Conservation (phyloP, 257 asterid genomes). For the Galeopsis tetrahit region DNA sequence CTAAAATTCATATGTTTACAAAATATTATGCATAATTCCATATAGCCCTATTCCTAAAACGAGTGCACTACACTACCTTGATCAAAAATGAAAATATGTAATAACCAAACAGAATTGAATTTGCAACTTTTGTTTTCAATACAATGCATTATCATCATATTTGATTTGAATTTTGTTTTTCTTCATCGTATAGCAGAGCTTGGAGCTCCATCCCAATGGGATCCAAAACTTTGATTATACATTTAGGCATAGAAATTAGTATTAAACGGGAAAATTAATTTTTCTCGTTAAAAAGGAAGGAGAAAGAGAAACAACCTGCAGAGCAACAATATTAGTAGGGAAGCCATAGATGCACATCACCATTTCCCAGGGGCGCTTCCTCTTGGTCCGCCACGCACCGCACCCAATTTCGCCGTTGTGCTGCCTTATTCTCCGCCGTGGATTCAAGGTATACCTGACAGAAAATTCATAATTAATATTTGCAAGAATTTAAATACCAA, state of each 20-base stretch:
- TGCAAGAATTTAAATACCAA: neutral
- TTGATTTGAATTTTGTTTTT: neutral
- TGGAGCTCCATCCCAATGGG: too few species aligned
- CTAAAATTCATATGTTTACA: neutral
- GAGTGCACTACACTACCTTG: neutral
- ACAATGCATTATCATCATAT: neutral
- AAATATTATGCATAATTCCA: neutral
- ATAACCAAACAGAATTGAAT: neutral
- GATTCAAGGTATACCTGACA: slow-evolving; percentile 79
- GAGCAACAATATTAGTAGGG: slow-evolving; percentile 84
- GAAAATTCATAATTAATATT: neutral
- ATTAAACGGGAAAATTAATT: neutral
- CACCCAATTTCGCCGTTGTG: slow-evolving; percentile 86
- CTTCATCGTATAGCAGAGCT: neutral
- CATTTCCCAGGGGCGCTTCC: slow-evolving; percentile 98
- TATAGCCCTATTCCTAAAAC: neutral
- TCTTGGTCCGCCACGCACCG: slow-evolving; percentile 91
- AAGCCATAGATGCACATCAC: slow-evolving; percentile 91
- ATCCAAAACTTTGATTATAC: neutral
- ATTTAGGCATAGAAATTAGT: neutral
- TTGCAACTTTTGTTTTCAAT: neutral
- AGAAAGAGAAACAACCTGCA: slow-evolving; percentile 59
- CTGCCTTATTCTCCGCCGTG: slow-evolving; percentile 89
- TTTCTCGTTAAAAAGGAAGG: slow-evolving; percentile 4
- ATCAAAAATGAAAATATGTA: neutral